Base-by-base conservation (phyloP, 306 rosid species). In the Sechiopsis laciniata region DNA sequence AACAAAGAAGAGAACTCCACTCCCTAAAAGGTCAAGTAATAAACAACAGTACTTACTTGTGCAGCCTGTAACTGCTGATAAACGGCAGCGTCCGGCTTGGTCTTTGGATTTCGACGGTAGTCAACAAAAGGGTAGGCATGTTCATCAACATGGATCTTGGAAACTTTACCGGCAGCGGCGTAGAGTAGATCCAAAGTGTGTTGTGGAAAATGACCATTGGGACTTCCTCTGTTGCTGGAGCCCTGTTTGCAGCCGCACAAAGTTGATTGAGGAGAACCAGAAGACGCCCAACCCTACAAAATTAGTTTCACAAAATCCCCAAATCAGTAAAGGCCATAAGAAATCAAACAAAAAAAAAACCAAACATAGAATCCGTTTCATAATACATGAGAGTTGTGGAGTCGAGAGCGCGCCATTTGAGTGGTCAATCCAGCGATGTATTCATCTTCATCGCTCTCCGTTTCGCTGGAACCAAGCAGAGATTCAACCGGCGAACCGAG, bases 361-460 rank as follows among this genome's bases (percentile, higher is more conserved):
- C 7, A 20, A 17, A 46, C 1, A 42, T 9, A 42, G 7, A 0
- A 5, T 19, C 6, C 54, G 0, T 20, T 20, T 45, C 22, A 8
- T 76, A 86, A 32, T 32, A 32, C 97, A 88, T 83, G 84, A 7
- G 83, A 53, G 48, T 79, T 78, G 5, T 75, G 77, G 4, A 63
- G 53, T 12, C 32, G 62, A 0, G 95, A 85, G 35, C 71, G 86
- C 45, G 91, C 84, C 78, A 88, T 64, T 6, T 42, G 90, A 16
- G 85, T 89, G n/a, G 93, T 82, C 69, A 93, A 82, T 6, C 85
- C 93, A 11, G 87, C 81, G 19, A 93, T 74, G 57, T 81, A 86
- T 0, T 91, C 94, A 13, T 88, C 97, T 66, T 85, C 96, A 15
- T 87, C 94, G 37, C 95, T 90, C 83, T 90, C 96, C 0, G 97